Percentiles rank a stretch among this genome's conserved stretches.
These are phyloP conservation scores for Alternaria solani DNA, from an alignment of 2,329 filamentous ascomycete genomes.

Conservation along the genomic window DNA sequence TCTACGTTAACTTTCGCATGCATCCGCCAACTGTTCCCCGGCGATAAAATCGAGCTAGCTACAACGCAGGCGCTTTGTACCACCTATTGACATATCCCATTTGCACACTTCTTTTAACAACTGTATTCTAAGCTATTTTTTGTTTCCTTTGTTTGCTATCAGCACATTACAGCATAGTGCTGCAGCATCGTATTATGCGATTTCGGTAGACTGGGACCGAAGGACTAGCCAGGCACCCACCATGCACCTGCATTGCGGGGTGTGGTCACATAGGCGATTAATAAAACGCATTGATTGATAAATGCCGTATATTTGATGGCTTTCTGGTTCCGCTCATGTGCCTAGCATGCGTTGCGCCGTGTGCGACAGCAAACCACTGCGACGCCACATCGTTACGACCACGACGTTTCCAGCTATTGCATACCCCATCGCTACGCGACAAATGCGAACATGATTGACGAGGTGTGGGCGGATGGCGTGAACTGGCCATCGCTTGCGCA, in stretches of 20 bases:
- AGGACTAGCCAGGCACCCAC: constrained; percentile 12
- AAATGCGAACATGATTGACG: constrained; percentile 1
- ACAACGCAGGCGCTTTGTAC: constrained; percentile 36
- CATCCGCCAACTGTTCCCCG: constrained; percentile 19
- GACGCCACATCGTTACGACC: constrained; percentile 15
- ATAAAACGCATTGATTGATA: constrained; percentile 16
- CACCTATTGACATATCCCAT: constrained; percentile 26
- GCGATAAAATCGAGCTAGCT: constrained; percentile 26
- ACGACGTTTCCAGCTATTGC: neutral
- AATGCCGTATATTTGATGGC: constrained; percentile 6
- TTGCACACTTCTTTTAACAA: constrained; percentile 20
- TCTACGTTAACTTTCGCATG: constrained; percentile 4
- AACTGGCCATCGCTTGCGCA: neutral
- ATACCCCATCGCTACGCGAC: neutral
- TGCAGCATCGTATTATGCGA: constrained; percentile 8
- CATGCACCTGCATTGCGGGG: constrained; percentile 11
- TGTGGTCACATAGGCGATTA: constrained; percentile 22
- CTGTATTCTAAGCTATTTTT: constrained; percentile 18
- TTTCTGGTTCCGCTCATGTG: constrained; percentile 9
- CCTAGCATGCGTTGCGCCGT: constrained; percentile 1
- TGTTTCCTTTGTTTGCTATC: constrained; percentile 25
- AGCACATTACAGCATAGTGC: constrained; percentile 17
- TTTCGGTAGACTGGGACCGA: constrained; percentile 13
- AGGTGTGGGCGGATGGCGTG: neutral
- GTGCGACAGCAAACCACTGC: constrained; percentile 22